Evolutionary conservation across 1,284 basidiomycete species (phyloP).

Genomic region (Ceratobasidium theobromae): DNA sequence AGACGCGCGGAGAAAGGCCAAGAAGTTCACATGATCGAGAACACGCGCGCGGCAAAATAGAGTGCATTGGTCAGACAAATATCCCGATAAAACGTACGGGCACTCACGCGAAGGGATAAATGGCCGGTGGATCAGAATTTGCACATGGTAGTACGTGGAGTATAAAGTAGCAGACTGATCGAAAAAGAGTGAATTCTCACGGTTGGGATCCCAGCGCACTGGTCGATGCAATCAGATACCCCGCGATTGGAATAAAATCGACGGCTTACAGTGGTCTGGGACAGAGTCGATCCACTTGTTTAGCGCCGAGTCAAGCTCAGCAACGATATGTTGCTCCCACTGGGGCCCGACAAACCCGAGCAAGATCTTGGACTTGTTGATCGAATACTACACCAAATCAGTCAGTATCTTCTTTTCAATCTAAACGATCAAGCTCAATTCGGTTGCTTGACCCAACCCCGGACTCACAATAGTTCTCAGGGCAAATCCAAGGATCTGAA

Average conservation of each 20-base stretch:
- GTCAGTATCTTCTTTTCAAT: neutral
- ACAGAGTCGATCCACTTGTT: slow-evolving; percentile 74
- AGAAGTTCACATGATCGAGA: too few relatives aligned
- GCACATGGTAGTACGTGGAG: slow-evolving; percentile 66
- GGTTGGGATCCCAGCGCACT: slow-evolving; percentile 76
- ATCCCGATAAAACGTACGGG: too few relatives aligned
- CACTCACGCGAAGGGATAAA: slow-evolving; percentile 65
- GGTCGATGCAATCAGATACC: neutral
- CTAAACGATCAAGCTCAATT: neutral
- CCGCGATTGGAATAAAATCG: neutral
- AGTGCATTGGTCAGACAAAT: too few relatives aligned
- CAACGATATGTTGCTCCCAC: slow-evolving; percentile 69
- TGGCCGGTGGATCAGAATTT: slow-evolving; percentile 77
- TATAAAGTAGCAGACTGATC: slow-evolving; percentile 71
- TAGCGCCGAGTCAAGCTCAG: slow-evolving; percentile 69
- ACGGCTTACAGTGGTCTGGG: slow-evolving; percentile 62
- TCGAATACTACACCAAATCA: slow-evolving; percentile 58
- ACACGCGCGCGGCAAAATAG: too few relatives aligned
- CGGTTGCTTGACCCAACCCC: neutral
- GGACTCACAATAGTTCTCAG: slow-evolving; percentile 63
- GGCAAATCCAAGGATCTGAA: slow-evolving; percentile 69
- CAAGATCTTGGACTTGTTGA: slow-evolving; percentile 62
- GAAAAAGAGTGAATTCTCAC: slow-evolving; percentile 59
- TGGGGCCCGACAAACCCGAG: slow-evolving; percentile 59
- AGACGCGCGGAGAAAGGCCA: too few relatives aligned